A percentile compares a stretch with the other conserved stretches of the same genome.
Evolutionary conservation across 2,329 filamentous ascomycete species (phyloP).

Genomic region (Didymella keratinophila): DNA sequence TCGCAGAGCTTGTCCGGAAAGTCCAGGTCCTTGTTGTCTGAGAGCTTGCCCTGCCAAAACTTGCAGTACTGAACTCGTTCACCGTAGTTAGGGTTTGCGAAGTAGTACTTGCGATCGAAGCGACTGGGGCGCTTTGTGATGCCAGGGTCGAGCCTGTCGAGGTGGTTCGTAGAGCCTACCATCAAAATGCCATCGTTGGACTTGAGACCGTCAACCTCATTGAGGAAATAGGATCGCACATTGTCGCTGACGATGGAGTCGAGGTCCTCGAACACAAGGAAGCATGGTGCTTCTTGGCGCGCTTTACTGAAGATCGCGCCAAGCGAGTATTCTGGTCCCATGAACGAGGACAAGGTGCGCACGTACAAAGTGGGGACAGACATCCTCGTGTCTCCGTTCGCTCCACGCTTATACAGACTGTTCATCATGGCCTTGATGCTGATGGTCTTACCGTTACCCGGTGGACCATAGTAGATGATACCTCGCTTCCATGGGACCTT

Average conservation of each 20-base stretch:
- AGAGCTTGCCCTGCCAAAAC: slow-evolving; percentile 55
- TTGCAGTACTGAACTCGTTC: slow-evolving; percentile 54
- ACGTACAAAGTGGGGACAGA: slow-evolving; percentile 66
- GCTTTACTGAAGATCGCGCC: slow-evolving; percentile 59
- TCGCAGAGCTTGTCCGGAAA: slow-evolving; percentile 53
- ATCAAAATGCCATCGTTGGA: slow-evolving; percentile 76
- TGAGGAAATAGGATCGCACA: slow-evolving; percentile 74
- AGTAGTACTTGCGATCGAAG: slow-evolving; percentile 59
- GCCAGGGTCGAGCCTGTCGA: slow-evolving; percentile 72
- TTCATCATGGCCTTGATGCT: slow-evolving; percentile 76
- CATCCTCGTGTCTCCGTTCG: slow-evolving; percentile 39
- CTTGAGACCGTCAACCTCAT: slow-evolving; percentile 74
- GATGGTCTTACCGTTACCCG: slow-evolving; percentile 72
- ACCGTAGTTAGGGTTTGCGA: slow-evolving; percentile 50
- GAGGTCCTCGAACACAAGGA: slow-evolving; percentile 76
- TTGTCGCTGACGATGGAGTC: slow-evolving; percentile 69
- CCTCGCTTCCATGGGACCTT: slow-evolving; percentile 76
- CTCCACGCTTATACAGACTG: slow-evolving; percentile 62
- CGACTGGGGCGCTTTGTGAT: slow-evolving; percentile 59
- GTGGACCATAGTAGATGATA: slow-evolving; percentile 72
- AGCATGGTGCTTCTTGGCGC: slow-evolving; percentile 69
- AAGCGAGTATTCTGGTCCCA: slow-evolving; percentile 63
- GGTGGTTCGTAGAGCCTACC: slow-evolving; percentile 69
- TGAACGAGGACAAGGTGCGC: slow-evolving; percentile 55
- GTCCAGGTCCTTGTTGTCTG: slow-evolving; percentile 47